Evolutionary conservation across 2,329 filamentous ascomycete genomes (phyloP), one percentile per base, ranked within the genome.

Genomic region (Aschersonia sp.): DNA sequence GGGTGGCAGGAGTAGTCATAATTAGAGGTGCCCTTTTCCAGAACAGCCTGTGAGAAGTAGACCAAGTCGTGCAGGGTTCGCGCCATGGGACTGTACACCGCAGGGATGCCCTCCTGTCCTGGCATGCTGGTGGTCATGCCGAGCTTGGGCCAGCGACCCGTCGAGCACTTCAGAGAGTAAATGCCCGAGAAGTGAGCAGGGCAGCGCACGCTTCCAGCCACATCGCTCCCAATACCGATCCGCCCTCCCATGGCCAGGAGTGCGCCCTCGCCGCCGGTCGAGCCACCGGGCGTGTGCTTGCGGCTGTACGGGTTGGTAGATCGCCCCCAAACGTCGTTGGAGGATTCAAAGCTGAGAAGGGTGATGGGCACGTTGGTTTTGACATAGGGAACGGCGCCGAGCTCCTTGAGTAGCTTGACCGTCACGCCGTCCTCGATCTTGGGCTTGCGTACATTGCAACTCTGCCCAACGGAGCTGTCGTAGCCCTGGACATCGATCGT

Each of bases 351-450:
- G 49, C 83, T 88, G 41, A 94, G 72, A 2, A 95, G 74, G 0
- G 88, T 94, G 49, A 90, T 84, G 5, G 89, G 90, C 2, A 94
- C 63, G 52, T 92, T 92, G 1, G 89, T 96, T 71, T 96, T 97
- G 53, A 89, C 87, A 60, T 94, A 95, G 0, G 89, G 89, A 2
- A 96, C 75, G 0, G 89, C 88, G 29, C 89, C 85, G 2, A 87
- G 87, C 60, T 92, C 85, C 59, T 94, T 94, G 46, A 96, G 71
- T 42, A 97, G 65, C 48, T 75, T 76, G 29, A 86, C 81, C 57
- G 87, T 77, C 2, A 78, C 69, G 0, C 88, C 87, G 66, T 96
- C 88, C 31, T 75, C 64, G 0, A 62, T 48, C 39, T 72, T 68
- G 11, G 81, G 81, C 57, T 89, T 85, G 45, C 79, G 78, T 0